phyloP scores from a whole-genome alignment of 208 protist species.

The Acanthamoeba rhysodes region DNA sequence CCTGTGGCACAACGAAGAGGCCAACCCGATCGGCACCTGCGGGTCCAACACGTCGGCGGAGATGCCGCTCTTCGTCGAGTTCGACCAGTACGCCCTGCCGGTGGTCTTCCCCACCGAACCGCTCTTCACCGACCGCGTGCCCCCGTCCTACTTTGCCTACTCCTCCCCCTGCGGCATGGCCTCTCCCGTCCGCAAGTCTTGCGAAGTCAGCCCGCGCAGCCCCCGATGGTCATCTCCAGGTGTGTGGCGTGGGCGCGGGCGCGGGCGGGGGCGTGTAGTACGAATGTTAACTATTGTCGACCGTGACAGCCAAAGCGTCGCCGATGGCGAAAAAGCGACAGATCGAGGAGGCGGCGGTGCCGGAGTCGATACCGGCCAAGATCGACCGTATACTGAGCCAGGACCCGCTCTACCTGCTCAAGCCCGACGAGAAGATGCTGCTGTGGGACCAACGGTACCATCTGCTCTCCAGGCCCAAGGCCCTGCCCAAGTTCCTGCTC shows the following conservation, averaged over 20 bases:
- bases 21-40: constrained; percentile 82
- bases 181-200: not conserved
- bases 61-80: constrained; percentile 56
- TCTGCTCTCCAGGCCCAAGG: not conserved
- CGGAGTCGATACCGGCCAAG: not conserved
- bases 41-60: not conserved
- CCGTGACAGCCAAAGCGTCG: not conserved
- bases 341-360: not conserved
- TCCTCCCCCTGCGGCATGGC: not conserved
- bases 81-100: constrained; percentile 23
- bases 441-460: constrained; percentile 36
- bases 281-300: no score
- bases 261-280: no score
- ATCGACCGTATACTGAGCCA: constrained; percentile 5
- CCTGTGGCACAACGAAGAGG: constrained; percentile 82
- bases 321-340: not conserved
- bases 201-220: no score
- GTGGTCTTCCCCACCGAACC: constrained; percentile 70
- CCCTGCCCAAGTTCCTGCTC: constrained; percentile 77
- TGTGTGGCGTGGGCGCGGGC: not conserved
- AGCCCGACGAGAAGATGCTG: constrained; percentile 25
- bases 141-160: not conserved
- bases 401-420: constrained; percentile 10
- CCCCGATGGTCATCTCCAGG: not conserved
- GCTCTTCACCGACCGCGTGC: constrained; percentile 45